These are phyloP conservation scores for Cyclotella choctawhatcheeana DNA, from an alignment of 108 stramenopile species.

Conservation along the genomic window DNA sequence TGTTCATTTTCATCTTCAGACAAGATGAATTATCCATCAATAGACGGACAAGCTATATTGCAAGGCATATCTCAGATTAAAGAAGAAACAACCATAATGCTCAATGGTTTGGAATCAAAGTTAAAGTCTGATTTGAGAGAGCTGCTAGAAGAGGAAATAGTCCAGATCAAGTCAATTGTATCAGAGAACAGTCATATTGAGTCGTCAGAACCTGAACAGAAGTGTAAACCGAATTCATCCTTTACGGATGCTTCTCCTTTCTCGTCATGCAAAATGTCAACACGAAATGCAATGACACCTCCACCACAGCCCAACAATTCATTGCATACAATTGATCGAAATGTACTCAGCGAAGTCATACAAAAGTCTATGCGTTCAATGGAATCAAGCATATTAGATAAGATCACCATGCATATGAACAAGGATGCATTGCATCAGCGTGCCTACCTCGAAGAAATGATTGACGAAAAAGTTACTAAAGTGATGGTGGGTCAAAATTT, in stretches of 20 bases:
- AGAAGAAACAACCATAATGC: conserved; percentile 21
- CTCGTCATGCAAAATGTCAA: background rate
- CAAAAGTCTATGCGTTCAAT: conserved; percentile 21
- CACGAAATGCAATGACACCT: background rate
- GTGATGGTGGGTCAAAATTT: conserved; percentile 30
- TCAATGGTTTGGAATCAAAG: conserved; percentile 22
- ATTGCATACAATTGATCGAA: conserved; percentile 3
- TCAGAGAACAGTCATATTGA: conserved; percentile 7
- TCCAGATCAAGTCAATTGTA: conserved; percentile 25
- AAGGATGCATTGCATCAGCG: conserved; percentile 21
- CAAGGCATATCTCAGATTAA: conserved; percentile 27
- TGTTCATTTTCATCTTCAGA: background rate
- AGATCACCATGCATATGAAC: conserved; percentile 19
- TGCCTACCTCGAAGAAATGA: conserved; percentile 27
- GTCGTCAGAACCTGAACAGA: background rate
- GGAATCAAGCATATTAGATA: conserved; percentile 33
- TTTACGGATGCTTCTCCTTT: background rate
- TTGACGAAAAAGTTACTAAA: conserved; percentile 36
- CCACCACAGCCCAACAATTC: background rate
- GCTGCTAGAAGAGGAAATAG: conserved; percentile 24
- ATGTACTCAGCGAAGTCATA: conserved; percentile 8
- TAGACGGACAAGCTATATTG: conserved; percentile 1
- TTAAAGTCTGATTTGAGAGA: conserved; percentile 19
- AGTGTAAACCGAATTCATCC: background rate
- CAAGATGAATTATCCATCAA: background rate